These are phyloP conservation scores for Neopestalotiopsis sp. DNA, from an alignment of 2,329 filamentous ascomycete species.

Conservation along the genomic window DNA sequence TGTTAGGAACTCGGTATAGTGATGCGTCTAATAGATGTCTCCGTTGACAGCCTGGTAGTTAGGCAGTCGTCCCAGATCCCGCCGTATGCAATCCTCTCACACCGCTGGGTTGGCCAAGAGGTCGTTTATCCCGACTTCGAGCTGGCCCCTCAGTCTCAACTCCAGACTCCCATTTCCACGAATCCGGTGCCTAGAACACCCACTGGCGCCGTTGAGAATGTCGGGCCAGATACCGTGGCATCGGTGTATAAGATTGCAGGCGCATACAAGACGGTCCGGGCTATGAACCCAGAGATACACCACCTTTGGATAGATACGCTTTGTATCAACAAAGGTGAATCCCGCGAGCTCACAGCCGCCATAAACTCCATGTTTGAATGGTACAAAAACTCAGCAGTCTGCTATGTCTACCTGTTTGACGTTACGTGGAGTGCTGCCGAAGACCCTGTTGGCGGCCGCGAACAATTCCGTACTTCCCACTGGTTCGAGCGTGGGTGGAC, in stretches of 20 bases:
- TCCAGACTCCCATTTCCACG: neutral
- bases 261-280: neutral
- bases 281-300: neutral
- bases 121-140: neutral
- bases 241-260: neutral
- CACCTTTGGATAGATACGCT: slow-evolving; percentile 14
- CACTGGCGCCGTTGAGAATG: neutral
- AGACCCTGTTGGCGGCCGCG: too few relatives aligned
- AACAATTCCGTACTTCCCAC: neutral
- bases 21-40: too few relatives aligned
- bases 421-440: slow-evolving; percentile 17
- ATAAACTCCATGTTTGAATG: slow-evolving; percentile 26
- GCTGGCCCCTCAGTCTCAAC: neutral
- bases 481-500: slow-evolving; percentile 9
- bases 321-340: slow-evolving; percentile 15
- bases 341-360: slow-evolving; percentile 6
- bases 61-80: neutral
- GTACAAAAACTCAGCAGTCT: slow-evolving; percentile 21
- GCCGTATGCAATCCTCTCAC: neutral
- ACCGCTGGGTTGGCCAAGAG: neutral
- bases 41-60: too few relatives aligned
- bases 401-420: slow-evolving; percentile 26
- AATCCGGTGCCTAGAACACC: neutral
- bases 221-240: neutral
- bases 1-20: too few relatives aligned